phyloP scores from a whole-genome alignment of 108 stramenopile genomes.

The Fragilariopsis cylindrus region DNA sequence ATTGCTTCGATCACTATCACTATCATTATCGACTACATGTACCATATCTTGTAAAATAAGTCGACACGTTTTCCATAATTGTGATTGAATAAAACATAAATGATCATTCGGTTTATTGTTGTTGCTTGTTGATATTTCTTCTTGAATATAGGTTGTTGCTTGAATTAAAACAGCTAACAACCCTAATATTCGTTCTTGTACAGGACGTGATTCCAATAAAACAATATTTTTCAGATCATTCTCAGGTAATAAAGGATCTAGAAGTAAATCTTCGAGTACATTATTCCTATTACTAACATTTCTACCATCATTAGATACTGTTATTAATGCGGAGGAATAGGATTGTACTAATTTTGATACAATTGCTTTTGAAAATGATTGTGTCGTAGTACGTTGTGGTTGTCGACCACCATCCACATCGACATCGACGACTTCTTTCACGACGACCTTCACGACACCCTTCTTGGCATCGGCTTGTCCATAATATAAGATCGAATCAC shows the following conservation, averaged over 20 bases:
- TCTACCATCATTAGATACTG: too few relatives aligned
- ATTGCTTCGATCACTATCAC: not conserved
- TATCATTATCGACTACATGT: not conserved
- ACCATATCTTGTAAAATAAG: not conserved
- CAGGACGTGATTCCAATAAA: slow-evolving; percentile 9
- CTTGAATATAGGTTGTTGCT: slow-evolving; percentile 40
- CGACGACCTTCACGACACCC: too few relatives aligned
- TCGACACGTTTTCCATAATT: slow-evolving; percentile 5
- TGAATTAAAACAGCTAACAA: slow-evolving; percentile 54
- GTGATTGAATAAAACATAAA: slow-evolving; percentile 38
- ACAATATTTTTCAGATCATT: too few relatives aligned
- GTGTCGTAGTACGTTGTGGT: too few relatives aligned
- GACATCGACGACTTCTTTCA: too few relatives aligned
- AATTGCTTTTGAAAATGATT: too few relatives aligned
- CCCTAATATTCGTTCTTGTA: slow-evolving; percentile 65
- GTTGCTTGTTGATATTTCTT: slow-evolving; percentile 42
- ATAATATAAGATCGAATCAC: slow-evolving; percentile 11
- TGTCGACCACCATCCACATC: too few relatives aligned
- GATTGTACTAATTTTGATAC: not conserved
- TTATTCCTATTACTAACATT: too few relatives aligned
- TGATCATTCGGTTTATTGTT: slow-evolving; percentile 51
- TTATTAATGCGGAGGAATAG: too few relatives aligned
- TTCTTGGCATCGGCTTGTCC: not conserved
- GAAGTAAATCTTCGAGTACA: too few relatives aligned
- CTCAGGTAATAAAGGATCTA: too few relatives aligned